Base-by-base conservation (phyloP, 2,329 filamentous ascomycete species). In the Nannizziopsis barbatae region DNA sequence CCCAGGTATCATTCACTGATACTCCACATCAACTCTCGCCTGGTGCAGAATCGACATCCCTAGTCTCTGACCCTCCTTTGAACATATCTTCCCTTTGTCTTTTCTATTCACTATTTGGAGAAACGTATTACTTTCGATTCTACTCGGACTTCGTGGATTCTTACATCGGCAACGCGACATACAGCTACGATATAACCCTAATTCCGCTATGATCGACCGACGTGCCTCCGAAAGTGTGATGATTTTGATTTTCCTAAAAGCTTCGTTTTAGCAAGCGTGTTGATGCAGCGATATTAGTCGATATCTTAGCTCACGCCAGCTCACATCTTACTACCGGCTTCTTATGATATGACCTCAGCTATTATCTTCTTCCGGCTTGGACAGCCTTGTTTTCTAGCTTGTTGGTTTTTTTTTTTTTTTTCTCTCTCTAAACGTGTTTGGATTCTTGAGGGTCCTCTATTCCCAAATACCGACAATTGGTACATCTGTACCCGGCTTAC, bases 1-100 rank as follows among this genome's bases (percentile, higher is more conserved):
- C 51, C 42, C 51, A 18, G 41, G 51, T 48, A 51, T 35, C 30
- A n/a, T 18, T n/a, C 11, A 2, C 11, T 38, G 22, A 45, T 44
- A 22, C 33, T 42, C 27, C 22, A 15, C 20, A 27, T 56, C 18
- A 9, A 30, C n/a, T 32, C 33, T 33, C 31, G 46, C 46, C 46
- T 33, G 46, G 46, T 43, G 46, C 32, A 31, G 46, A 20, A 20
- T 3, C 39, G 5, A 33, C 32, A 48, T 36, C 27, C 15, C 11
- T 7, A 37, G 2, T 3, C 3, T 31, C 22, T 35, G 17, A 31
- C 40, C 31, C 32, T 43, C 46, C 22, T 43, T 43, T 32, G 18
- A 15, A 12, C 14, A 38, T 20, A 35, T 20, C 43, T 44, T 49
- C 46, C 40, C 43, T 49, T 49, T 40, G 42, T 14, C 12, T 27